Conservation (phyloP, 2,329 filamentous ascomycete species). For the Fusarium torreyae region DNA sequence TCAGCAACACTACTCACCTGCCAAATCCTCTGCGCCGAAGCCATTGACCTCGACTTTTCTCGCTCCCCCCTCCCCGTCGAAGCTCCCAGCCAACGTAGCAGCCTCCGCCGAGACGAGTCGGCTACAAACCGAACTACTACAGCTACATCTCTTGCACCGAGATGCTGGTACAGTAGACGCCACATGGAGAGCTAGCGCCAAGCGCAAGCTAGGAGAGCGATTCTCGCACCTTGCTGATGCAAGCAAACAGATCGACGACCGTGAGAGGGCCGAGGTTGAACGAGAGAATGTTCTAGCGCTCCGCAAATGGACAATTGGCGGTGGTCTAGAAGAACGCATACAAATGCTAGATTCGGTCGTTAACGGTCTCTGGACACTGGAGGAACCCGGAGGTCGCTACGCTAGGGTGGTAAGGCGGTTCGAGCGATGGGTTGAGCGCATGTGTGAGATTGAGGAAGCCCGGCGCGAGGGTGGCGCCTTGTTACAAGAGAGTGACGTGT, state of each 20-base stretch:
- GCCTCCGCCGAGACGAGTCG: slow-evolving; percentile 70
- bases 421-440: slow-evolving; percentile 70
- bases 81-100: slow-evolving; percentile 72
- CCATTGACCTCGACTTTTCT: slow-evolving; percentile 71
- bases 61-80: slow-evolving; percentile 73
- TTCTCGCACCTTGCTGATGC: slow-evolving; percentile 60
- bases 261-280: slow-evolving; percentile 64
- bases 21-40: slow-evolving; percentile 73
- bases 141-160: slow-evolving; percentile 75
- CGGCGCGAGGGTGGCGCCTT: slow-evolving; percentile 57
- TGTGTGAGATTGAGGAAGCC: slow-evolving; percentile 63
- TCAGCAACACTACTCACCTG: slow-evolving; percentile 78
- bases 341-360: slow-evolving; percentile 71
- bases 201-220: slow-evolving; percentile 60
- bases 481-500: slow-evolving; percentile 54
- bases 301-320: slow-evolving; percentile 62
- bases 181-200: slow-evolving; percentile 72
- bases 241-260: slow-evolving; percentile 54
- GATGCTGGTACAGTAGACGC: slow-evolving; percentile 61
- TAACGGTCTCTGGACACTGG: slow-evolving; percentile 70
- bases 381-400: slow-evolving; percentile 70
- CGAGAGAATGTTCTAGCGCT: slow-evolving; percentile 67
- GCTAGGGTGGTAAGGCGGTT: slow-evolving; percentile 69
- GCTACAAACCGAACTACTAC: slow-evolving; percentile 75
- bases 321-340: slow-evolving; percentile 68